Evolutionary conservation across 192 early-diverging fungal genomes (phyloP), one percentile per base, ranked within the genome.

Genomic region (Spizellomyces sp.): DNA sequence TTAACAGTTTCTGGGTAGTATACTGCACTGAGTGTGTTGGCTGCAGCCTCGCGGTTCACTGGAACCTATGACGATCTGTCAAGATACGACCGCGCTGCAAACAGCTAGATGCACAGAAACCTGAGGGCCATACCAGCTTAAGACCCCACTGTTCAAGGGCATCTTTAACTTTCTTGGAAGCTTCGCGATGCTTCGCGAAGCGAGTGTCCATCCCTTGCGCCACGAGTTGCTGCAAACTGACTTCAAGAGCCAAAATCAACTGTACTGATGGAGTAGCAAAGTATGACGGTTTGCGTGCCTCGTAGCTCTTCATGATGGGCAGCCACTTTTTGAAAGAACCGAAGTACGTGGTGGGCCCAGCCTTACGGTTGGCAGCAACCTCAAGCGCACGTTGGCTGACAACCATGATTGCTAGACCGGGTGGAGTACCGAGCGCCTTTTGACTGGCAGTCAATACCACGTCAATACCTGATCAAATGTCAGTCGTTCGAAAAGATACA

Each of bases 201-300:
- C 94, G 89, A 8, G 71, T 61, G 69, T 95, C 93, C 83, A 98
- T 81, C 10, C 71, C 71, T 48, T 87, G 78, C 36, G 81, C 76
- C 54, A 92, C 83, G 42, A 95, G 79, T 80, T 92, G 91, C 76
- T 86, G 83, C 63, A 99, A 86, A 61, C 92, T 91, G 22, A 88
- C 84, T 76, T 94, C 85, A 45, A 99, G 90, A 27, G 95, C 94
- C 78, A 90, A 85, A 77, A 99, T 87, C 48, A 92, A 86, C 83
- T 96, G 94, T 57, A 99, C 96, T 55, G 93, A 88, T 10, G 96
- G 96, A 42, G 96, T 99, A 62, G 95, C 96, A 87, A 99, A 99
- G 83, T 99, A 99, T 63, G 88, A 87, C 41, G 90, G 88, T 64
- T 94, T 93, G 66, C 94, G 89, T 0, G 89, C 89, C 83, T 99